Percentiles rank a stretch among this genome's conserved stretches.
Conservation (phyloP, 768 basidiomycete species). For the Russula sp. region DNA sequence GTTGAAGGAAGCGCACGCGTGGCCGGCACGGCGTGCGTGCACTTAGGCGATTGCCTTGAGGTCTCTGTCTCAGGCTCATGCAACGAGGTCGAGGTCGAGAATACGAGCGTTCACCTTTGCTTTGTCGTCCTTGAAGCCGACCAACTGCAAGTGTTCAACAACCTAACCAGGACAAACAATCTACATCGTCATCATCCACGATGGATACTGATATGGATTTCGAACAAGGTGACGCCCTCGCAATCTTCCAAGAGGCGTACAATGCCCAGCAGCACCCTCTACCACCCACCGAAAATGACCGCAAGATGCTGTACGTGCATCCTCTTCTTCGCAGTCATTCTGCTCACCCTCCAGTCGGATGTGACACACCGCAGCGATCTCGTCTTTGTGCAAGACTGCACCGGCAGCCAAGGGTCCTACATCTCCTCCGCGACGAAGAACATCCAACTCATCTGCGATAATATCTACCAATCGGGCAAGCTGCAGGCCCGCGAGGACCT, state of each 20-base stretch:
- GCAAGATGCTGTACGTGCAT: slow-evolving; percentile 68
- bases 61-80: background rate
- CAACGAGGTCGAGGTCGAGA: slow-evolving; percentile 14
- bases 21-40: slow-evolving; percentile 10
- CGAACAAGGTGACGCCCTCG: slow-evolving; percentile 33
- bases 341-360: background rate
- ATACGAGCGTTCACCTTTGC: slow-evolving; percentile 13
- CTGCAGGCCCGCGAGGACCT: slow-evolving; percentile 84
- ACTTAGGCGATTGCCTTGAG: slow-evolving; percentile 15
- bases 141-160: background rate
- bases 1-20: slow-evolving; percentile 1
- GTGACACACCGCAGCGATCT: slow-evolving; percentile 54
- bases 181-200: slow-evolving; percentile 17
- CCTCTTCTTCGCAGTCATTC: background rate
- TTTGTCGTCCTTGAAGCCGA: background rate
- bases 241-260: slow-evolving; percentile 30
- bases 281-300: slow-evolving; percentile 34
- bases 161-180: slow-evolving; percentile 1
- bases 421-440: slow-evolving; percentile 94
- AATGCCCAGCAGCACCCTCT: slow-evolving; percentile 28
- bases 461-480: slow-evolving; percentile 91
- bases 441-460: slow-evolving; percentile 89
- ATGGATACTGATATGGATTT: slow-evolving; percentile 85
- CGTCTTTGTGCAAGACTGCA: slow-evolving; percentile 94
- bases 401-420: slow-evolving; percentile 85